Base-by-base conservation (phyloP, 176 grass and related monocot genomes). In the Poa annua region DNA sequence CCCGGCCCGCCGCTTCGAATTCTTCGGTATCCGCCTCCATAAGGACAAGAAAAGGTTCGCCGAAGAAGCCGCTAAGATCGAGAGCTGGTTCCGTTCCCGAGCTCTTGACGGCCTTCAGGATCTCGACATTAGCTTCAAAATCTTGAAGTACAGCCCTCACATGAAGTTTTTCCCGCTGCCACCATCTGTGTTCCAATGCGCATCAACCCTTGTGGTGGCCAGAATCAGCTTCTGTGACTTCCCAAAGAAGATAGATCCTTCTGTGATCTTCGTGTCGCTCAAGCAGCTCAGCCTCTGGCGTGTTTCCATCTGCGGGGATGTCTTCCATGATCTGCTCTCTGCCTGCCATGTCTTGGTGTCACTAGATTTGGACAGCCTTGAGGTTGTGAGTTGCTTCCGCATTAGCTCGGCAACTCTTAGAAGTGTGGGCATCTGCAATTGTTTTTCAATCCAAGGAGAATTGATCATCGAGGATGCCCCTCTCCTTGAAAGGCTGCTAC, bases 331-430 rank as follows among this genome's bases (percentile, higher is more conserved):
- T 11, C 0, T 63, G 11, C 25, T 63, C 12, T 63, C 60, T 63
- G 12, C 4, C 7, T 63, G 60, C 25, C 60, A 6, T 63, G 60
- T 63, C 25, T 14, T 63, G 60, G 25, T 32, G 12, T 63, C 60
- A 7, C 60, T 63, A 2, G 0, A 7, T 2, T 0, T 32, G 3
- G 12, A 3, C 5, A 7, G 5, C 4, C 0, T 63, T 16, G 2
- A 7, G 11, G 8, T 32, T 16, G 60, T 32, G 12, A 13, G 25
- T 63, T 32, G 60, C 60, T 32, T 32, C 25, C 60, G 60, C 11
- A 36, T 68, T n/a, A 60, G 22, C 9, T n/a, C 19, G 9, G 4
- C 35, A 68, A 68, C 66, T 68, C 66, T 68, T 11, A 68, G 35
- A 10, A 44, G 36, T 0, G 3, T n/a, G n/a, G n/a, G n/a, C 41